These are phyloP conservation scores for Silene vulgaris DNA, from an alignment of 179 eudicot genomes.

Conservation along the genomic window DNA sequence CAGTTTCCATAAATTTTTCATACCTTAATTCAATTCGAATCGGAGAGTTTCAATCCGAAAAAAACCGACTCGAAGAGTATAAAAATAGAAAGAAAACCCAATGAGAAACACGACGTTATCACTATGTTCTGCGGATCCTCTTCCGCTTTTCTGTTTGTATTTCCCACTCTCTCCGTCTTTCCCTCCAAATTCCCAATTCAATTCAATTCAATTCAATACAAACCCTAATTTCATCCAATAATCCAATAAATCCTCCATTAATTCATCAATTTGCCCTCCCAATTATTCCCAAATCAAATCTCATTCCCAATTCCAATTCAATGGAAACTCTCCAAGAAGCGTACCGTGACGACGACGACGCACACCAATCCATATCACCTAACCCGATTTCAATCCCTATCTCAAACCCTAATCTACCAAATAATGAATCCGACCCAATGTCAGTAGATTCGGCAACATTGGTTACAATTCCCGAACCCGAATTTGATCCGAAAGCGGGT, in stretches of 20 bases:
- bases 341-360: constrained; percentile 38
- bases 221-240: background rate
- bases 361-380: background rate
- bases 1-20: too few relatives aligned
- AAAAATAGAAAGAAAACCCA: too few relatives aligned
- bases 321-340: constrained; percentile 48
- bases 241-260: background rate
- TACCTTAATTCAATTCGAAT: too few relatives aligned
- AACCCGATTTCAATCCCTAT: background rate
- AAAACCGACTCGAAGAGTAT: too few relatives aligned
- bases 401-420: constrained; percentile 12
- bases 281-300: too few relatives aligned
- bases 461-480: constrained; percentile 3
- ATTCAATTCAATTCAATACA: background rate
- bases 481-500: constrained; percentile 27
- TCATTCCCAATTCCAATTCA: background rate
- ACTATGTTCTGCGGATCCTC: background rate
- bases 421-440: too few relatives aligned
- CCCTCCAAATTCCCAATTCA: background rate
- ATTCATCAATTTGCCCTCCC: background rate
- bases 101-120: too few relatives aligned
- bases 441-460: too few relatives aligned
- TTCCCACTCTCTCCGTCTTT: too few relatives aligned
- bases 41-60: too few relatives aligned
- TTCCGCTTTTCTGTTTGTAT: background rate